Evolutionary conservation across 768 basidiomycete genomes (phyloP).

Genomic region (Phanerodontia chrysosporium): DNA sequence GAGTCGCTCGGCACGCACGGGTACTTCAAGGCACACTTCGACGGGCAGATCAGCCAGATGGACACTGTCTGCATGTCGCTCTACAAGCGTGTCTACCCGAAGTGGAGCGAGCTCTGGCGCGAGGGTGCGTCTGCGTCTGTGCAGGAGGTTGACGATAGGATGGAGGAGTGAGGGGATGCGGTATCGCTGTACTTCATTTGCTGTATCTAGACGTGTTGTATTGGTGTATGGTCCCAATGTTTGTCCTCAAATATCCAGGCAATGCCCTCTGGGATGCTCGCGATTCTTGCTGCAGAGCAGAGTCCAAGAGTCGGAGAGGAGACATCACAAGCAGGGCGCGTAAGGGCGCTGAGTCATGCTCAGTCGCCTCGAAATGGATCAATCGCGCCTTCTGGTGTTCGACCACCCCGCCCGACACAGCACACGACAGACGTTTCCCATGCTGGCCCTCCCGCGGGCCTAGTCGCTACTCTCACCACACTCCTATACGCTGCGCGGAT

Average conservation of each 20-base stretch:
- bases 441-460: not conserved
- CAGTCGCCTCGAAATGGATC: not conserved
- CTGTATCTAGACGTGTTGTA: not conserved
- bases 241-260: too few species aligned
- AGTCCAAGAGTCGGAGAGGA: too few species aligned
- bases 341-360: not conserved
- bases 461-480: not conserved
- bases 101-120: constrained; percentile 65
- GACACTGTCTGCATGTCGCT: constrained; percentile 94
- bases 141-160: constrained; percentile 15
- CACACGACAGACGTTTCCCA: not conserved
- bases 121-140: constrained; percentile 3
- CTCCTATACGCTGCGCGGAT: not conserved
- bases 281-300: too few species aligned
- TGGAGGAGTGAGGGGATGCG: constrained; percentile 20
- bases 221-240: too few species aligned
- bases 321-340: too few species aligned
- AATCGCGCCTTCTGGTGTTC: not conserved
- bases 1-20: constrained; percentile 96
- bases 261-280: too few species aligned
- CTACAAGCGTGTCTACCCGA: constrained; percentile 93
- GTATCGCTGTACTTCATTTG: not conserved
- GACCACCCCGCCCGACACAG: not conserved
- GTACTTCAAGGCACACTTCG: constrained; percentile 93
- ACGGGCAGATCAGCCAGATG: constrained; percentile 92